Conservation (phyloP, 495 filamentous ascomycete genomes). For the Parmelia sp. region DNA sequence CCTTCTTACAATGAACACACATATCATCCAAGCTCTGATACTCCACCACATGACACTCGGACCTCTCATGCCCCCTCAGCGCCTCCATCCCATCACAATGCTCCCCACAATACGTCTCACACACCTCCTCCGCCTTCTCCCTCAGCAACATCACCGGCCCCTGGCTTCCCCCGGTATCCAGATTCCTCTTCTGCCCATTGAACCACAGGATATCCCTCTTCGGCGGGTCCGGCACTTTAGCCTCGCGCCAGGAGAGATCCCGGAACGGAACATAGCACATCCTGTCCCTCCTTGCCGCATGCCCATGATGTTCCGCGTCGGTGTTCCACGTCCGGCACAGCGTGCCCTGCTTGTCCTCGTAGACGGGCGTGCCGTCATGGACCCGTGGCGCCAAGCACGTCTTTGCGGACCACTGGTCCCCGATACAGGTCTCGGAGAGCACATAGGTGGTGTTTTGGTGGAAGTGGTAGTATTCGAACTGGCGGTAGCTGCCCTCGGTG, state of each 20-base stretch:
- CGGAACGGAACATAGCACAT: neutral
- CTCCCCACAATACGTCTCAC: neutral
- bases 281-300: too few relatives aligned
- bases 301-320: too few relatives aligned
- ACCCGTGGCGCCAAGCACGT: neutral
- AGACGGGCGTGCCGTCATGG: neutral
- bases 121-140: neutral
- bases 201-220: neutral
- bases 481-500: constrained; percentile 4
- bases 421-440: neutral
- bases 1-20: neutral
- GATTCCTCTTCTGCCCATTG: neutral
- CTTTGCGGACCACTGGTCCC: neutral
- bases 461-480: constrained; percentile 11
- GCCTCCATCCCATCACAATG: neutral
- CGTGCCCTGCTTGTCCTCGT: rapidly evolving
- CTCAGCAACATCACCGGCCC: neutral
- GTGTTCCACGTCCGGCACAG: too few relatives aligned
- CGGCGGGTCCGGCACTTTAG: neutral
- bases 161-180: neutral
- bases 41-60: neutral
- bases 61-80: neutral
- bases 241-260: neutral
- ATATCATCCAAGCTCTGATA: constrained; percentile 10
- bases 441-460: constrained; percentile 9